These are phyloP conservation scores for Aspergillus brunneoviolaceus DNA, from an alignment of 2,329 filamentous ascomycete genomes.

Conservation along the genomic window DNA sequence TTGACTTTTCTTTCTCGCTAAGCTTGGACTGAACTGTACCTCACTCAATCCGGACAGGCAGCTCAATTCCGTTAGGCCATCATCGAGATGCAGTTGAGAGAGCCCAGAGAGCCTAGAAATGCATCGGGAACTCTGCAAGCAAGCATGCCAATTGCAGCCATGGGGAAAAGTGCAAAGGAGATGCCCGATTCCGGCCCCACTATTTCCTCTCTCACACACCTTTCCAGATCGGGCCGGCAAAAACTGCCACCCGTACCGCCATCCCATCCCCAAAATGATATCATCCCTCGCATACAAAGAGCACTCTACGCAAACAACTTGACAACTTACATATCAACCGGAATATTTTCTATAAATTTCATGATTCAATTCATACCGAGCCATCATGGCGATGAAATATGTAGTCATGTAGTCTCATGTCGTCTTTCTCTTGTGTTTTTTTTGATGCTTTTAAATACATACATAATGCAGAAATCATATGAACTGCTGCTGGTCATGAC, in stretches of 20 bases:
- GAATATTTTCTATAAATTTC: too few relatives aligned
- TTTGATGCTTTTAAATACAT: conserved; percentile 7
- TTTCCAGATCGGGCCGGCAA: background rate
- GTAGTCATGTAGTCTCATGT: background rate
- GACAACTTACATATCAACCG: too few relatives aligned
- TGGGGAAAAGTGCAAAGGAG: too few relatives aligned
- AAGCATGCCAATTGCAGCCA: too few relatives aligned
- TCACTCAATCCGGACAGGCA: background rate
- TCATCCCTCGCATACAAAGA: background rate
- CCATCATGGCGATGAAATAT: background rate
- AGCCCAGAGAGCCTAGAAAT: too few relatives aligned
- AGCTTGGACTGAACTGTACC: too few relatives aligned
- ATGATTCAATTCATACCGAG: background rate
- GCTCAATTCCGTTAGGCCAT: background rate
- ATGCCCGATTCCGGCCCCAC: background rate
- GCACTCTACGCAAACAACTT: background rate
- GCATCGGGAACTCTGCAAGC: too few relatives aligned
- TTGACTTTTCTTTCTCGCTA: background rate
- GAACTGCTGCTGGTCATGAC: background rate
- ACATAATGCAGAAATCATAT: conserved; percentile 5
- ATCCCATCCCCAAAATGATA: background rate
- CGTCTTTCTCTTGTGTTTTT: background rate
- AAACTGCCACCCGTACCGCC: background rate
- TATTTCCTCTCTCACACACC: background rate
- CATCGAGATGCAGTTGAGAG: too few relatives aligned